Evolutionary conservation across 2,329 filamentous ascomycete genomes (phyloP), one percentile per base, ranked within the genome.

Genomic region (Fragosphaeria purpurea): DNA sequence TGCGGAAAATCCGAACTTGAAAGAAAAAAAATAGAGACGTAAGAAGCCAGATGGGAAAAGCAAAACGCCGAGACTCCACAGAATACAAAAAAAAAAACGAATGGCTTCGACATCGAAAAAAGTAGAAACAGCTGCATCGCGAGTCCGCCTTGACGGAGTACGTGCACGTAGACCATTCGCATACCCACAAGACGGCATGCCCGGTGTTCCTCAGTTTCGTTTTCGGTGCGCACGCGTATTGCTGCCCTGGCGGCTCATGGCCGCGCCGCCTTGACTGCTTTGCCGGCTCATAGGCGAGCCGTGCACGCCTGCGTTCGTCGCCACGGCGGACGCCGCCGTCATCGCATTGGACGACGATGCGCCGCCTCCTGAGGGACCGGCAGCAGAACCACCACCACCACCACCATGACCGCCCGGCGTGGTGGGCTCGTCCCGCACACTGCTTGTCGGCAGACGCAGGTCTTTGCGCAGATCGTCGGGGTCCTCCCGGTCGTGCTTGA

Each of bases 201-300:
- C 22, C 22, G 22, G 2, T 22, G 22, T 22, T 22, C 22, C 22
- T 22, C 22, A 22, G 45, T 56, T 57, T 30, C 57, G 54, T 46
- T 57, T 57, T 39, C 58, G 44, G 43, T 58, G 59, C 10, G 60
- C 59, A 7, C 64, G 61, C 31, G 63, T 63, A 11, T 59, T 66
- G 46, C 71, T 75, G 34, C 73, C 73, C 59, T 76, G 72, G 30
- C 77, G 69, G 56, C 75, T 80, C 76, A 80, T 80, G 10, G 74
- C 67, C 35, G 72, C 72, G 41, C 76, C 77, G 31, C 75, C 75
- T 4, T 73, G 65, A 49, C 75, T 78, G 63, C 73, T 78, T 61
- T 76, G 74, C 39, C 75, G 72, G 58, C 75, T 79, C 73, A 79
- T 79, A 1, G 76, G 70, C 11, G 67, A 67, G 0, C 68, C 48